These are phyloP conservation scores for Psilocybe sp. DNA, from an alignment of 768 basidiomycete species.

Conservation along the genomic window DNA sequence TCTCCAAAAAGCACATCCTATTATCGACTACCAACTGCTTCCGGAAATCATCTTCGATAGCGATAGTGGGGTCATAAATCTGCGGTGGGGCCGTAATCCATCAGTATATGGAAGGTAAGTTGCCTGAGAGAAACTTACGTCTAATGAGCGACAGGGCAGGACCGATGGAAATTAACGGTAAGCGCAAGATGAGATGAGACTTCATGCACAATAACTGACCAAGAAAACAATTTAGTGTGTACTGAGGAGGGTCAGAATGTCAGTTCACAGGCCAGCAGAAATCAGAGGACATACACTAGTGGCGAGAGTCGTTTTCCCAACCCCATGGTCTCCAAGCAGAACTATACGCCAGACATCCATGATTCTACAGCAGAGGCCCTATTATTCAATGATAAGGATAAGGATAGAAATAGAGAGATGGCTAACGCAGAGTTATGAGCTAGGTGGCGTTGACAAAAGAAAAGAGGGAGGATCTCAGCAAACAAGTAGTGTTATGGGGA, in stretches of 20 bases:
- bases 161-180: constrained; percentile 1
- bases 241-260: constrained; percentile 44
- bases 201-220: constrained; percentile 49
- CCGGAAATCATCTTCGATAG: constrained; percentile 97
- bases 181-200: constrained; percentile 9
- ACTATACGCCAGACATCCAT: constrained; percentile 95
- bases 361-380: not conserved
- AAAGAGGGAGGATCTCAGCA: constrained; percentile 1
- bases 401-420: too few species aligned
- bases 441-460: not conserved
- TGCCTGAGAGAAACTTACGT: constrained; percentile 38
- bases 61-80: constrained; percentile 98
- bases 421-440: too few species aligned
- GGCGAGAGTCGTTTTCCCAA: constrained; percentile 94
- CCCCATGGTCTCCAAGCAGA: constrained; percentile 95
- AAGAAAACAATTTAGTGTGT: constrained; percentile 94
- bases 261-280: constrained; percentile 7
- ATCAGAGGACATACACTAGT: constrained; percentile 68
- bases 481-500: constrained; percentile 9
- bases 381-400: too few species aligned
- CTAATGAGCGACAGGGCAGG: constrained; percentile 31
- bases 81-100: constrained; percentile 28
- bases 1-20: constrained; percentile 93
- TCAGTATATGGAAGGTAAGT: constrained; percentile 5
- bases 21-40: constrained; percentile 95